A percentile compares a stretch with the other conserved stretches of the same genome.
phyloP scores from a whole-genome alignment of 108 stramenopile species.

The Seminavis robusta region DNA sequence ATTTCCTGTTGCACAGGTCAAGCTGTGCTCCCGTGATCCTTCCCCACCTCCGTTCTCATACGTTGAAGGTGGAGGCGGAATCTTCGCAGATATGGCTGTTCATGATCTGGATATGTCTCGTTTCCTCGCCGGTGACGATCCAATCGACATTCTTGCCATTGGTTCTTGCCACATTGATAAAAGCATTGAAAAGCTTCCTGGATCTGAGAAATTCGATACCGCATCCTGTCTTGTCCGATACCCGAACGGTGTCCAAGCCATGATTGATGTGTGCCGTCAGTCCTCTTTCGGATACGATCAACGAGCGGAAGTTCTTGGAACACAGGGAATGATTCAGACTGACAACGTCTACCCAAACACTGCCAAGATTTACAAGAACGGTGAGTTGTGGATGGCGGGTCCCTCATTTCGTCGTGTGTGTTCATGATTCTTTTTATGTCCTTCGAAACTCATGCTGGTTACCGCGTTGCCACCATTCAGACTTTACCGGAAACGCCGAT shows the following conservation, averaged over 20 bases:
- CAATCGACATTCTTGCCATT: conserved; percentile 86
- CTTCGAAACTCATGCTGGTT: too few species aligned
- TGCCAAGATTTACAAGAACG: conserved; percentile 85
- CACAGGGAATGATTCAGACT: conserved; percentile 92
- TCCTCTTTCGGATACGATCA: conserved; percentile 95
- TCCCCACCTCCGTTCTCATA: conserved; percentile 92
- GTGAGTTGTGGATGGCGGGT: too few species aligned
- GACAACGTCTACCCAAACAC: conserved; percentile 96
- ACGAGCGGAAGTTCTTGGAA: conserved; percentile 95
- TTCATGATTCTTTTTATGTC: too few species aligned
- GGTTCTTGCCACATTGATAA: conserved; percentile 95
- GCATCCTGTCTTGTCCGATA: conserved; percentile 90
- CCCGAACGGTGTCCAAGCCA: conserved; percentile 83
- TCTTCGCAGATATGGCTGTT: conserved; percentile 97
- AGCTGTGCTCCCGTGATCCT: conserved; percentile 93
- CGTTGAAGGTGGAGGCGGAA: conserved; percentile 95
- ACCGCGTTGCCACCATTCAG: too few species aligned
- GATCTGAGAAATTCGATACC: conserved; percentile 91
- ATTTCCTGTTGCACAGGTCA: conserved; percentile 33
- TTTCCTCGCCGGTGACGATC: conserved; percentile 89
- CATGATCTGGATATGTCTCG: conserved; percentile 97
- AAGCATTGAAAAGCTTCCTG: conserved; percentile 73
- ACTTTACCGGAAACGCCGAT: conserved; percentile 96
- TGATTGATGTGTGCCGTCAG: conserved; percentile 96
- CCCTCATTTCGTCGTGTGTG: too few species aligned